phyloP scores from a whole-genome alignment of 2,329 filamentous ascomycete genomes.

The Pseudogymnoascus sp. region DNA sequence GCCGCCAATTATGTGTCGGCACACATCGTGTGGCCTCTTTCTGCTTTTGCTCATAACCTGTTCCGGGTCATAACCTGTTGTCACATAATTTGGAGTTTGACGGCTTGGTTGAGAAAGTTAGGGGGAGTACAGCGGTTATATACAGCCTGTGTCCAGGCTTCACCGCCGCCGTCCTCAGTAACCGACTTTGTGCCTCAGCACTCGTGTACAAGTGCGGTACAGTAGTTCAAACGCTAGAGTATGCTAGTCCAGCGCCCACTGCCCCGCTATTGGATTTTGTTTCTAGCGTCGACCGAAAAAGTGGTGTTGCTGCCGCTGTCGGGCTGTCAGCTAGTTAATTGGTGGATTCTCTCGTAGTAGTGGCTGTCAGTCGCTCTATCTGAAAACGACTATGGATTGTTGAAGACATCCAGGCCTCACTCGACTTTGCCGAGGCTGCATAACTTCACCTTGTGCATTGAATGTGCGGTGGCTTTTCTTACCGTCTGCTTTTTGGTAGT shows the following conservation, averaged over 20 bases:
- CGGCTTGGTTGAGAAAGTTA: background rate
- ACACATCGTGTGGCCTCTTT: background rate
- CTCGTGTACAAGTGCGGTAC: background rate
- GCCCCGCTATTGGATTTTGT: background rate
- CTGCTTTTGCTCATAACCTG: background rate
- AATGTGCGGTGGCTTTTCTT: background rate
- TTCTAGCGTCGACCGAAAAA: background rate
- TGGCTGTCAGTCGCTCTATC: background rate
- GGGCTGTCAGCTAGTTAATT: background rate
- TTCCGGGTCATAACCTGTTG: background rate
- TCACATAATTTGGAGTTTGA: background rate
- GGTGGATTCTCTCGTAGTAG: background rate
- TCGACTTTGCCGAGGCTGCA: background rate
- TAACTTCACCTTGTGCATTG: background rate
- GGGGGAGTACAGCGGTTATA: background rate
- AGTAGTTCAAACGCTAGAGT: background rate
- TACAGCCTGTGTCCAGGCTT: background rate
- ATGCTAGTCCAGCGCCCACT: background rate
- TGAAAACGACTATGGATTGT: background rate
- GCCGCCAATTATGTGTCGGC: background rate
- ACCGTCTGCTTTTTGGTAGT: background rate
- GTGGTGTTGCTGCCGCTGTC: background rate
- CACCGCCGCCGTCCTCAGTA: background rate
- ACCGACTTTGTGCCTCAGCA: background rate
- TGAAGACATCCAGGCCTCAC: background rate